Conservation (phyloP, 2,329 filamentous ascomycete genomes). For the Colletotrichum higginsianum region DNA sequence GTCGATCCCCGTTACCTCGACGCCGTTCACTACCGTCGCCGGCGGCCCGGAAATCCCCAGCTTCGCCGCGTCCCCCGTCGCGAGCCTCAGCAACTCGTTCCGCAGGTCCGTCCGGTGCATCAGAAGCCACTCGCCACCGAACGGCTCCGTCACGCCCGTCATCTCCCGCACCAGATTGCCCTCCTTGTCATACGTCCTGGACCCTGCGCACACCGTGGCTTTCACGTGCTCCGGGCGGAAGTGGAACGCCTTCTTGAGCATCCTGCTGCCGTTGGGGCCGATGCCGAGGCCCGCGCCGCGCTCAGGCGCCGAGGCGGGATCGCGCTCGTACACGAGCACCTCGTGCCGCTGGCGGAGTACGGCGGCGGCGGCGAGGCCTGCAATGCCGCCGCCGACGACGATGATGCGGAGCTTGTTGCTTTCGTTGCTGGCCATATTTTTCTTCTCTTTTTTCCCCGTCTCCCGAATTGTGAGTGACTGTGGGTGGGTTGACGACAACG, state of each 20-base stretch:
- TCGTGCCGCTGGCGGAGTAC: slow-evolving; percentile 34
- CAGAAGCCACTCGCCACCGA: slow-evolving; percentile 37
- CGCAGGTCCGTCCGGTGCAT: slow-evolving; percentile 26
- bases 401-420: slow-evolving; percentile 28
- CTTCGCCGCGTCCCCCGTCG: slow-evolving; percentile 34
- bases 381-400: slow-evolving; percentile 34
- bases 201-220: slow-evolving; percentile 31
- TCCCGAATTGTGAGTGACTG: neutral
- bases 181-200: slow-evolving; percentile 30
- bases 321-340: slow-evolving; percentile 31
- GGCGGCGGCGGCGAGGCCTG: slow-evolving; percentile 32
- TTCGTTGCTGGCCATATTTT: neutral
- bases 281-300: slow-evolving; percentile 34
- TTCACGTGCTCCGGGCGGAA: slow-evolving; percentile 9
- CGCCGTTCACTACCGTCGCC: slow-evolving; percentile 11
- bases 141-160: slow-evolving; percentile 34
- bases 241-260: slow-evolving; percentile 34
- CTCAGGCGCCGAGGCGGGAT: slow-evolving; percentile 27
- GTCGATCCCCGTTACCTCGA: slow-evolving; percentile 20
- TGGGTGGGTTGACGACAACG: too few species aligned
- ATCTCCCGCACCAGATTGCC: slow-evolving; percentile 37
- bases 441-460: neutral
- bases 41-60: slow-evolving; percentile 29
- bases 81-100: slow-evolving; percentile 21
- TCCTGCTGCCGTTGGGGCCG: slow-evolving; percentile 36